phyloP scores from a whole-genome alignment of 1,284 basidiomycete species.

The Somion occarium region DNA sequence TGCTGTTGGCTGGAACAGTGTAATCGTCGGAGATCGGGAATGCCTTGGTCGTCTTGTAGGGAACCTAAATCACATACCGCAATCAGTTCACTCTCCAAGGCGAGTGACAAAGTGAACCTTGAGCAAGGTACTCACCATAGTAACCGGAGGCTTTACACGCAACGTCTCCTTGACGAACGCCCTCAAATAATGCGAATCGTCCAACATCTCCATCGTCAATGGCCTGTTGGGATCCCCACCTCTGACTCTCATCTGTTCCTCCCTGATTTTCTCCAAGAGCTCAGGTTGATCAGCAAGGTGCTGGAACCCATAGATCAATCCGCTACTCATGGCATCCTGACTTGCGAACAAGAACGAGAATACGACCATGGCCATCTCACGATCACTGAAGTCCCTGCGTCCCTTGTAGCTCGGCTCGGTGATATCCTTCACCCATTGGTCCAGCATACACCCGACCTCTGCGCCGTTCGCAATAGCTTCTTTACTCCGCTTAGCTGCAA shows the following conservation, averaged over 20 bases:
- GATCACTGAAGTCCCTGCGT: constrained; percentile 84
- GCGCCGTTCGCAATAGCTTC: constrained; percentile 77
- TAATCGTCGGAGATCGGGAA: constrained; percentile 92
- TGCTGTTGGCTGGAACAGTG: constrained; percentile 86
- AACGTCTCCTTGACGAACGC: constrained; percentile 93
- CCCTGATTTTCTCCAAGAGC: constrained; percentile 83
- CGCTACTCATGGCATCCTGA: constrained; percentile 97
- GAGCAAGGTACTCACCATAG: constrained; percentile 63
- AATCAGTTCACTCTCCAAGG: background rate
- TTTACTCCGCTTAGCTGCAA: constrained; percentile 81
- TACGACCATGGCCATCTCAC: constrained; percentile 95
- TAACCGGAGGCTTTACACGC: constrained; percentile 87
- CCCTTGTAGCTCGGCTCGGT: constrained; percentile 71
- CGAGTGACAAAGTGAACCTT: too few relatives aligned
- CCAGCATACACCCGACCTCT: constrained; percentile 87
- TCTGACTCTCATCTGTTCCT: constrained; percentile 87
- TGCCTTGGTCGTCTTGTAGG: constrained; percentile 85
- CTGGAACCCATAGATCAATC: constrained; percentile 93
- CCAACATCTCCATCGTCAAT: constrained; percentile 87
- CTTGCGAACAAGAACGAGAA: constrained; percentile 97
- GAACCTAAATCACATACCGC: constrained; percentile 55
- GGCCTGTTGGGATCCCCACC: constrained; percentile 75
- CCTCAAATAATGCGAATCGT: constrained; percentile 90
- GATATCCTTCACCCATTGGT: constrained; percentile 87
- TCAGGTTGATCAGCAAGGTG: constrained; percentile 93